Base-by-base conservation (phyloP, 139 green algal species). In the Trebouxia sp. region DNA sequence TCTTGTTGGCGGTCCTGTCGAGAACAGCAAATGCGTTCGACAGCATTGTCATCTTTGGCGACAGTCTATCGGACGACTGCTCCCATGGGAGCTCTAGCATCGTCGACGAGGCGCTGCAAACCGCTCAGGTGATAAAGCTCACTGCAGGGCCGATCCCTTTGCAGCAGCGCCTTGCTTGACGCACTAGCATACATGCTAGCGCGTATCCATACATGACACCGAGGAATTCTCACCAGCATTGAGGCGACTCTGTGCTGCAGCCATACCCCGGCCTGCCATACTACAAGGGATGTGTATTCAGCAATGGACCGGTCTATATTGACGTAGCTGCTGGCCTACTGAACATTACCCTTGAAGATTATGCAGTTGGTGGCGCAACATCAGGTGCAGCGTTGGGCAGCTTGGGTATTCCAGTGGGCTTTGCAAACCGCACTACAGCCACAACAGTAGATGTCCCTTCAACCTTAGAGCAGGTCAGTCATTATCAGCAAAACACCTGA, bases 221-320 rank as follows among this genome's bases (percentile, higher is more conserved):
- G 20, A 53, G 47, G 14, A 53, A 53, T 4, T 53, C 11, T 45
- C 28, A n/a, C 5, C 58, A 39, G 26, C 7, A 39, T 28, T 66
- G 26, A 72, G 8, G n/a, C 3, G 32, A 14, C 15, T 72, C 32
- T 35, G 12, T 22, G 24, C 28, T 43, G 42, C 62, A 72, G 62
- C 28, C 43, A 14, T 72, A 72, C 28, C 62, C 62, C 42, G 62
- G 62, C n/a, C 12, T 35, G 28, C 62, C 62, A 45, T 72, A 72
- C 32, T 72, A 72, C 62, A 72, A 72, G 43, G 62, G 62, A 24
- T 72, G 62, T 45, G 32, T 72, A 2, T 72, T 72, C 62, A 72
- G 62, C 62, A 72, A 72, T 45, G 62, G 62, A 22, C 62, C 62
- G 12, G 32, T 45, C 5, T 72, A 72, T 35, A 43, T 43, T 26